phyloP scores from a whole-genome alignment of 345 rosid genomes.

The Lepidium aucheri region DNA sequence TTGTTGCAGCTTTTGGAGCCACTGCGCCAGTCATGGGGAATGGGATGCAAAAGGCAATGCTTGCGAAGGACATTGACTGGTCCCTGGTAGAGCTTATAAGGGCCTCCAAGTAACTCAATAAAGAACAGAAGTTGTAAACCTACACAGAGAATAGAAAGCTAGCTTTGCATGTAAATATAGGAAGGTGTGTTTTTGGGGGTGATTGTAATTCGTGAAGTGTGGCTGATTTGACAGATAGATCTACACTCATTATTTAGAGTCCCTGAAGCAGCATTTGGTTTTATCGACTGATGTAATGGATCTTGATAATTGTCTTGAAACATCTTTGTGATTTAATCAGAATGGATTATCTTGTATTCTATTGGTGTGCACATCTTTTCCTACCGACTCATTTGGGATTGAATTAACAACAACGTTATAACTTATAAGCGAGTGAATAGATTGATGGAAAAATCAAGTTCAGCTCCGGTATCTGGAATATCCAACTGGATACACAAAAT shows the following conservation, averaged over 20 bases:
- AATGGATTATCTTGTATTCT: not conserved
- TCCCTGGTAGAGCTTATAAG: slow-evolving; percentile 56
- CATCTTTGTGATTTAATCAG: slow-evolving; percentile 5
- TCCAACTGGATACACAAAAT: not conserved
- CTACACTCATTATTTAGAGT: slow-evolving; percentile 6
- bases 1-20: slow-evolving; percentile 40
- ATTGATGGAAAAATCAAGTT: not conserved
- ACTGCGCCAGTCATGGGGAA: slow-evolving; percentile 37
- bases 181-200: slow-evolving; percentile 26
- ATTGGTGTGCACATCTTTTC: not conserved
- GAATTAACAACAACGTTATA: not conserved
- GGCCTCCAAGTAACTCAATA: not conserved
- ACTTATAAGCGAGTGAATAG: not conserved
- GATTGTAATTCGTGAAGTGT: slow-evolving; percentile 41
- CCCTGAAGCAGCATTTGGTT: slow-evolving; percentile 14
- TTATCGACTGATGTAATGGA: slow-evolving; percentile 18
- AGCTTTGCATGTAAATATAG: slow-evolving; percentile 33
- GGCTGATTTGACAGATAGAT: slow-evolving; percentile 20
- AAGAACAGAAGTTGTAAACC: slow-evolving; percentile 16
- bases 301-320: slow-evolving; percentile 7
- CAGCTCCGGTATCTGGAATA: not conserved
- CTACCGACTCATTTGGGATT: not conserved
- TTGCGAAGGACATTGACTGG: slow-evolving; percentile 82
- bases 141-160: slow-evolving; percentile 21
- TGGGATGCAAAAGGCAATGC: slow-evolving; percentile 52